These are phyloP conservation scores for Liriodendron chinense DNA, from an alignment of 164 flowering plant genomes.

Conservation along the genomic window DNA sequence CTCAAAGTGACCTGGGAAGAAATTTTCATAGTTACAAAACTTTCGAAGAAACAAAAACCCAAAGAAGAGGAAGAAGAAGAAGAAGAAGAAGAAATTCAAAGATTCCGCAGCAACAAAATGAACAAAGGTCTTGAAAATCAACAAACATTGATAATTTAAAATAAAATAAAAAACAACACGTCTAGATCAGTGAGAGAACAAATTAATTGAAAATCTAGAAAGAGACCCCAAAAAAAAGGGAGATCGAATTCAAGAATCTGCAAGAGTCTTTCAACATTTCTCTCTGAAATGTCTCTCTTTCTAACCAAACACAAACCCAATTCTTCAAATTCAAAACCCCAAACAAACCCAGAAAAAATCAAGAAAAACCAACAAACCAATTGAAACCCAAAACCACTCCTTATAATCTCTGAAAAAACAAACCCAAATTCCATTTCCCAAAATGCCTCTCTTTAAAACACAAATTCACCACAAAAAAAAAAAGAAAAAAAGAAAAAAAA, in stretches of 20 bases:
- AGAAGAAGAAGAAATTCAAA: too few relatives aligned
- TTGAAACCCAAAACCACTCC: neutral
- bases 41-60: neutral
- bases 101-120: neutral
- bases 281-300: too few relatives aligned
- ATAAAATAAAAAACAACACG: too few relatives aligned
- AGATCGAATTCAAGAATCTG: too few relatives aligned
- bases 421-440: neutral
- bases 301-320: too few relatives aligned
- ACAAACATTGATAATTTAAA: neutral
- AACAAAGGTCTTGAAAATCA: too few relatives aligned
- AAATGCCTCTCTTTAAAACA: neutral
- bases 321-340: too few relatives aligned
- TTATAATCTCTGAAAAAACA: neutral
- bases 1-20: slow-evolving; percentile 47
- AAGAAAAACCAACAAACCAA: neutral
- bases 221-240: too few relatives aligned
- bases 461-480: neutral
- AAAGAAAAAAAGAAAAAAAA: neutral
- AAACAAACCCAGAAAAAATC: neutral
- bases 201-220: too few relatives aligned
- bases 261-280: too few relatives aligned
- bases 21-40: slow-evolving; percentile 7
- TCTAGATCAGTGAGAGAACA: neutral
- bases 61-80: neutral